Conservation (phyloP, 441 rosid genomes). For the Flueggea neowawraea region DNA sequence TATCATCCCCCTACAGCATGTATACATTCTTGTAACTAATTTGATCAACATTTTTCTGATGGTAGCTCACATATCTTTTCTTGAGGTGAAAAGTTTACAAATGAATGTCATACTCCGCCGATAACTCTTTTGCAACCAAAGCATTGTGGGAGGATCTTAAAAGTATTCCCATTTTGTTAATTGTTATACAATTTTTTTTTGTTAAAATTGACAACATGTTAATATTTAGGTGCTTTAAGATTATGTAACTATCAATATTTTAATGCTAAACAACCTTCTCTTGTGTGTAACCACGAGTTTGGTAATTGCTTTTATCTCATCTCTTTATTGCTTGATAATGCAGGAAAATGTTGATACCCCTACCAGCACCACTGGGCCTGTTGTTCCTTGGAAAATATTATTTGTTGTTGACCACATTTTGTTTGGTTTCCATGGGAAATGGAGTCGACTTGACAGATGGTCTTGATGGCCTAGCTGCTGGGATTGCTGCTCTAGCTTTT, state of each 20-base stretch:
- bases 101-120: neutral
- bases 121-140: neutral
- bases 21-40: conserved; percentile 90
- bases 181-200: neutral
- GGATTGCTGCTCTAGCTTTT: conserved; percentile 80
- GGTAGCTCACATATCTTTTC: conserved; percentile 83
- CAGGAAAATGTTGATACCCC: conserved; percentile 86
- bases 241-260: neutral
- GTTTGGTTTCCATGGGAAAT: conserved; percentile 85
- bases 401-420: conserved; percentile 59
- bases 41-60: conserved; percentile 65
- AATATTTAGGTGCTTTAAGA: neutral
- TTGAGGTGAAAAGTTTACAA: conserved; percentile 26
- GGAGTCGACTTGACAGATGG: conserved; percentile 72
- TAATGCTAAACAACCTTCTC: neutral
- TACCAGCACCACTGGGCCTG: conserved; percentile 83
- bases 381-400: conserved; percentile 70
- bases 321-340: conserved; percentile 14
- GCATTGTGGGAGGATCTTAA: neutral
- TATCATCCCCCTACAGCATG: conserved; percentile 96
- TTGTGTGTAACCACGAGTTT: neutral
- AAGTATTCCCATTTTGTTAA: neutral
- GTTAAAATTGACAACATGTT: neutral
- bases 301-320: conserved; percentile 5
- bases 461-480: conserved; percentile 89